Base-by-base conservation (phyloP, 768 basidiomycete genomes). In the Trametes cingulata region DNA sequence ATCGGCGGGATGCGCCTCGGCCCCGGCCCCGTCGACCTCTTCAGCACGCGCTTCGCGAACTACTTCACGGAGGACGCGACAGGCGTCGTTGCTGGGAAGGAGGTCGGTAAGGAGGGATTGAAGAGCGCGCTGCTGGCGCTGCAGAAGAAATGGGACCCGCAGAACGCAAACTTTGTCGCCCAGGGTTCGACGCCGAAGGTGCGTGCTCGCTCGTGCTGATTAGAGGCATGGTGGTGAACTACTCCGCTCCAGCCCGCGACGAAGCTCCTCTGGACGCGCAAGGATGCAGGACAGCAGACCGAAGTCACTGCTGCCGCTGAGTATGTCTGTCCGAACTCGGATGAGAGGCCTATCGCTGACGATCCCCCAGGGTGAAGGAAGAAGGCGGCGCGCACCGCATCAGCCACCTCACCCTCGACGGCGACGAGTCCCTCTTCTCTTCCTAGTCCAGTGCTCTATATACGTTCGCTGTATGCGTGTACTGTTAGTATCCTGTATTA, bases 21-120 rank as follows among this genome's bases (percentile, higher is more conserved):
- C 19, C 71, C 62, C 1, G 71, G 71, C 6, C 71, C 71, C 24
- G 64, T 72, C 62, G 71, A 72, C 56, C 64, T 72, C 45, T 72
- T 72, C 62, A 68, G 67, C 64, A 72, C 68, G 9, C 65, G 68
- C 47, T 72, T 70, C 60, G 19, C 47, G 22, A 72, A 72, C 58
- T 63, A 56, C 56, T 70, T 69, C 63, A 61, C 71, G 13, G 17
- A 37, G 24, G 68, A 70, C 29, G 69, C 62, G 4, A 58, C 42
- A 9, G 69, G 69, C 25, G 50, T 57, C 56, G 67, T 72, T 2
- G 62, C 51, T 10, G 71, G 69, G 1, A 46, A 62, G 17, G 54
- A 61, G 52, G 69, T 69, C n/a, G 68, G 67, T 53, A 58, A 63
- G 25, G 69, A 65, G 13, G 68, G 64, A 5, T 58, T 72, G 36